A percentile compares a stretch with the other conserved stretches of the same genome.
phyloP scores from a whole-genome alignment of 306 rosid genomes.

The Quercus berberidifolia region DNA sequence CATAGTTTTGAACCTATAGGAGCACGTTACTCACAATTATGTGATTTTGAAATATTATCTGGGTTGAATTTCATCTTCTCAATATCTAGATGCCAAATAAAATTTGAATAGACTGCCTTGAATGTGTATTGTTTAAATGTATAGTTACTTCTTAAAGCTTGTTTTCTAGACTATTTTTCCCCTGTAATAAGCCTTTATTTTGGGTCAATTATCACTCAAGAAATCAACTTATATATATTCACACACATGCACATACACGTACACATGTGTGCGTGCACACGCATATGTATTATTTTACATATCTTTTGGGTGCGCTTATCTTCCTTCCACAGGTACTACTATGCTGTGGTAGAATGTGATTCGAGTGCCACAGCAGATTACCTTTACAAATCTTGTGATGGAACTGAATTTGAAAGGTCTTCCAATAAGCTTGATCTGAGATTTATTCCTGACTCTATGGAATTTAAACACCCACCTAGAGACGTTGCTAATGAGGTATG shows the following conservation, averaged over 20 bases:
- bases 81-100: background rate
- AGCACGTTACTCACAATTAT: background rate
- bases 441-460: constrained; percentile 86
- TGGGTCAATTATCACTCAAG: background rate
- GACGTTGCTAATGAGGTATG: constrained; percentile 81
- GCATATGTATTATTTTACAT: background rate
- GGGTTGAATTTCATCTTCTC: background rate
- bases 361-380: constrained; percentile 67
- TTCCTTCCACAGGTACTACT: constrained; percentile 61
- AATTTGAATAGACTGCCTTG: background rate
- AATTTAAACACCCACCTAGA: constrained; percentile 62
- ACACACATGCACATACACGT: no score
- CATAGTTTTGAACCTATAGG: background rate
- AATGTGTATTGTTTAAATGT: background rate
- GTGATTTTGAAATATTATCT: background rate
- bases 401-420: constrained; percentile 66
- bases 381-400: constrained; percentile 79
- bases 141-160: background rate
- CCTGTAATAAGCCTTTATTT: background rate
- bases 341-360: constrained; percentile 86
- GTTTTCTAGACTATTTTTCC: background rate
- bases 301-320: background rate
- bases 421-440: constrained; percentile 86
- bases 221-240: background rate
- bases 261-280: no score